A percentile compares a stretch with the other conserved stretches of the same genome.
Conservation (phyloP, 441 rosid genomes). For the Mallotus japonicus region DNA sequence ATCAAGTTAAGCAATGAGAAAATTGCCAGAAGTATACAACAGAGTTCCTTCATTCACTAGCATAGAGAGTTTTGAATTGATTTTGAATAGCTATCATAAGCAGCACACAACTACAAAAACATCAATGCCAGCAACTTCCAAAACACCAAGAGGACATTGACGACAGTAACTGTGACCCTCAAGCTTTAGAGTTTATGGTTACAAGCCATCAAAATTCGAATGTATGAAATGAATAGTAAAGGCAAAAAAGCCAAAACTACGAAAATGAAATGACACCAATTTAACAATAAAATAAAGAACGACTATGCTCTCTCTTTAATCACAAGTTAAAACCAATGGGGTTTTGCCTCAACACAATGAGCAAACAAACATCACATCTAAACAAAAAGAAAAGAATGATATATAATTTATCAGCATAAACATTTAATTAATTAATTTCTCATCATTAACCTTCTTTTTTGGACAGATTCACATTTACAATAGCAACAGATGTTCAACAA, state of each 20-base stretch:
- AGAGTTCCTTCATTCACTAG: neutral
- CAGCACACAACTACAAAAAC: too few relatives aligned
- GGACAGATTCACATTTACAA: neutral
- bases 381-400: neutral
- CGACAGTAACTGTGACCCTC: neutral
- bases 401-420: too few relatives aligned
- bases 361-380: neutral
- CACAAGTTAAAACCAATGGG: constrained; percentile 20
- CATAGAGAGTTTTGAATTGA: too few relatives aligned
- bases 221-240: neutral
- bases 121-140: constrained; percentile 17
- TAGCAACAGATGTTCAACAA: neutral
- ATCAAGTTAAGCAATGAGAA: too few relatives aligned
- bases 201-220: neutral
- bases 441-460: neutral
- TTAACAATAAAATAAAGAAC: too few relatives aligned
- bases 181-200: constrained; percentile 1
- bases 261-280: neutral
- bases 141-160: neutral
- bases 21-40: neutral
- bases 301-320: neutral
- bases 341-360: neutral
- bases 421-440: too few relatives aligned
- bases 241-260: neutral
- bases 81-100: neutral